phyloP scores from a whole-genome alignment of 441 rosid species.

The Pelargonium exstipulatum region DNA sequence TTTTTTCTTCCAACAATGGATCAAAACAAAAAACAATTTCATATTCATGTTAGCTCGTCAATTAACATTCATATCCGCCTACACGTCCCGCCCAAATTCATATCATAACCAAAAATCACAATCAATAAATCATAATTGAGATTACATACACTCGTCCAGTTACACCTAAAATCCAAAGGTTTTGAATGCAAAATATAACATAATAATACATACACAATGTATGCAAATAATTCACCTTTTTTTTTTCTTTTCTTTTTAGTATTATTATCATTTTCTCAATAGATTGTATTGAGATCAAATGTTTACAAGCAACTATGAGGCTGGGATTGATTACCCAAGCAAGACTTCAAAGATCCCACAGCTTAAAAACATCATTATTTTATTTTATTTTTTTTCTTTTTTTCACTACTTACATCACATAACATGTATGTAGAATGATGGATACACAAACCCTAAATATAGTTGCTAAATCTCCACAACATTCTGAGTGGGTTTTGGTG shows the following conservation, averaged over 20 bases:
- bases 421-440: constrained; percentile 20
- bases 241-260: constrained; percentile 4
- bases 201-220: not conserved
- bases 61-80: too few relatives aligned
- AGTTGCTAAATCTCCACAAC: constrained; percentile 29
- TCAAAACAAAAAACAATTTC: too few relatives aligned
- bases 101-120: too few relatives aligned
- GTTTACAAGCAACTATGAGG: constrained; percentile 43
- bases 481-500: constrained; percentile 41
- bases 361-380: not conserved
- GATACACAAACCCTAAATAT: constrained; percentile 20
- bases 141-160: too few relatives aligned
- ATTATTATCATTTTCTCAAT: constrained; percentile 17
- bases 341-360: not conserved
- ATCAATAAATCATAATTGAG: too few relatives aligned
- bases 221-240: constrained; percentile 8
- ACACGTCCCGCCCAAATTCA: too few relatives aligned
- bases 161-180: too few relatives aligned
- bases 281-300: constrained; percentile 34
- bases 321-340: constrained; percentile 30
- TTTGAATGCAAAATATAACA: too few relatives aligned
- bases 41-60: too few relatives aligned
- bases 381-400: not conserved
- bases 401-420: constrained; percentile 25
- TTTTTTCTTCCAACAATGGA: too few relatives aligned